These are phyloP conservation scores for Triglochin maritima DNA, from an alignment of 106 monocot species.

Conservation along the genomic window DNA sequence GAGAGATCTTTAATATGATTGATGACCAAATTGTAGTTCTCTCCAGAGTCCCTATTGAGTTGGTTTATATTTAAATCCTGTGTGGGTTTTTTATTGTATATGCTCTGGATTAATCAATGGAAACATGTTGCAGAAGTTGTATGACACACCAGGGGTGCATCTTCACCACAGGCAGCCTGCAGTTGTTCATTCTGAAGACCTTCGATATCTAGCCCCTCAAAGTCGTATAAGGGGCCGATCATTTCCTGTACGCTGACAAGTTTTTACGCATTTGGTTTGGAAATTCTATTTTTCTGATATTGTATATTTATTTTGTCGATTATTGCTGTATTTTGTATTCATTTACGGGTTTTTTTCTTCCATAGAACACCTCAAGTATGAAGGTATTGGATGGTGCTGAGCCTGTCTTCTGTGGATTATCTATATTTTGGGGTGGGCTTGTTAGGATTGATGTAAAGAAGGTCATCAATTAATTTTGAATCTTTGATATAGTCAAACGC, in stretches of 20 bases:
- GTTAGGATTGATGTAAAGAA: constrained; percentile 74
- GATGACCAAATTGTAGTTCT: too few species aligned
- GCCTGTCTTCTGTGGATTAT: constrained; percentile 43
- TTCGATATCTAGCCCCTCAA: constrained; percentile 80
- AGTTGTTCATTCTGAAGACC: constrained; percentile 87
- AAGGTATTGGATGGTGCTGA: constrained; percentile 3
- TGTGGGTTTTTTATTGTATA: background rate
- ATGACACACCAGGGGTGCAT: constrained; percentile 94
- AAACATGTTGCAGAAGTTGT: constrained; percentile 51
- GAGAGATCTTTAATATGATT: too few species aligned
- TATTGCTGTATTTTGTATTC: background rate
- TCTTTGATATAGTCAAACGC: background rate
- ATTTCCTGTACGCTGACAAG: constrained; percentile 53
- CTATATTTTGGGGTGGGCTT: constrained; percentile 95
- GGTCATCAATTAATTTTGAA: constrained; percentile 25
- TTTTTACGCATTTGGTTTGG: background rate
- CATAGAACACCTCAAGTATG: constrained; percentile 19
- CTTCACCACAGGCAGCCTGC: constrained; percentile 94
- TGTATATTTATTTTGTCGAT: background rate
- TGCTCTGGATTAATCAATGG: too few species aligned
- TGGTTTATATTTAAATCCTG: background rate
- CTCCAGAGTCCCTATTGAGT: too few species aligned
- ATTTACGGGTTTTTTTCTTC: too few species aligned
- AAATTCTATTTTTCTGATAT: background rate
- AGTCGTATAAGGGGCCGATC: constrained; percentile 63